Conservation (phyloP, 371 early-diverging fungal genomes). For the Mucor velutinosus region DNA sequence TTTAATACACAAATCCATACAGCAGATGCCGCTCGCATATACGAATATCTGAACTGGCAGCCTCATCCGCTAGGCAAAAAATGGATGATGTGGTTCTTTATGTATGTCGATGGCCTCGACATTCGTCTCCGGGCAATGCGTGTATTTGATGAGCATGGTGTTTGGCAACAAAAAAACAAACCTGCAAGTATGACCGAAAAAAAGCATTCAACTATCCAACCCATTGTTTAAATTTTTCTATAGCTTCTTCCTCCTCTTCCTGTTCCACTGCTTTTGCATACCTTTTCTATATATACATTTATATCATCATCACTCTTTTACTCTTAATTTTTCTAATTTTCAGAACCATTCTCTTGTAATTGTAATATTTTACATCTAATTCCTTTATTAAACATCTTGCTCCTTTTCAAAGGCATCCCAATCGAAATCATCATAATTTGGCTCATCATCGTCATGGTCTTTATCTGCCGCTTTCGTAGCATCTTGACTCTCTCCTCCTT, state of each 20-base stretch:
- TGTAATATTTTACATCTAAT: conserved; percentile 5
- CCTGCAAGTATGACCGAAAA: conserved; percentile 15
- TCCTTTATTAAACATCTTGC: background rate
- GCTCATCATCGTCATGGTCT: conserved; percentile 15
- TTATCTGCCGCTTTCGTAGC: background rate
- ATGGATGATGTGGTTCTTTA: conserved; percentile 35
- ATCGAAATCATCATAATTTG: conserved; percentile 40
- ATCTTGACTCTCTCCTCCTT: conserved; percentile 14
- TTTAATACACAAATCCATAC: conserved; percentile 26
- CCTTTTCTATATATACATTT: conserved; percentile 9
- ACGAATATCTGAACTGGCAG: conserved; percentile 40
- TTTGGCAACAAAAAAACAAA: conserved; percentile 13
- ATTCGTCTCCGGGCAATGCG: conserved; percentile 38
- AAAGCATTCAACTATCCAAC: background rate
- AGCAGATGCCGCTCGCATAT: conserved; percentile 18
- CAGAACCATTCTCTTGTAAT: background rate
- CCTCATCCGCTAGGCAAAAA: conserved; percentile 31
- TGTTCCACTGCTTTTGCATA: background rate
- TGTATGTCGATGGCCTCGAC: conserved; percentile 44
- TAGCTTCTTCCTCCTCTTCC: background rate
- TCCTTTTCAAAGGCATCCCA: conserved; percentile 46
- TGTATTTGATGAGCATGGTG: conserved; percentile 32
- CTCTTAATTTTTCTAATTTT: conserved; percentile 1
- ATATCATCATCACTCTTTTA: conserved; percentile 5
- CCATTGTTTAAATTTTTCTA: conserved; percentile 8